Conservation (phyloP, 495 filamentous ascomycete species). For the Apodospora peruviana region DNA sequence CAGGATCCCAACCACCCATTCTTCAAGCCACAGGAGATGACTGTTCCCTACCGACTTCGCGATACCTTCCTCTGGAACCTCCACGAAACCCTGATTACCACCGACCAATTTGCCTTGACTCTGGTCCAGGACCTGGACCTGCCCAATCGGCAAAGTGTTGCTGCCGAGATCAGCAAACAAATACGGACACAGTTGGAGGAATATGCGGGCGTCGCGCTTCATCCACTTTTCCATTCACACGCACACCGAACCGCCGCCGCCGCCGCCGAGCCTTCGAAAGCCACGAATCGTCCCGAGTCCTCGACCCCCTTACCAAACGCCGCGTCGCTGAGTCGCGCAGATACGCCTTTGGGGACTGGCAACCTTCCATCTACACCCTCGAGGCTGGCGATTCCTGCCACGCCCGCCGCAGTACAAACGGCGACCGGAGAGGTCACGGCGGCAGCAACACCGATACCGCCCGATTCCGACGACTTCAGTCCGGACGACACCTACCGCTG, state of each 20-base stretch:
- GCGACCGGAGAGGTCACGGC: slow-evolving; percentile 23
- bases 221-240: slow-evolving; percentile 78
- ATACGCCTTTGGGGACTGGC: slow-evolving; percentile 44
- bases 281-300: slow-evolving; percentile 12
- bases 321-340: slow-evolving; percentile 32
- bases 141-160: slow-evolving; percentile 61
- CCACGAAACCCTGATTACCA: slow-evolving; percentile 88
- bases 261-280: slow-evolving; percentile 37
- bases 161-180: slow-evolving; percentile 79
- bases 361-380: slow-evolving; percentile 25
- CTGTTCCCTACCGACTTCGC: slow-evolving; percentile 78
- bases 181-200: slow-evolving; percentile 94
- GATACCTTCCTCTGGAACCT: slow-evolving; percentile 97
- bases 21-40: slow-evolving; percentile 71
- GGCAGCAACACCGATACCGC: slow-evolving; percentile 19
- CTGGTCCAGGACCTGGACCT: slow-evolving; percentile 94
- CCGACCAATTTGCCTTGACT: slow-evolving; percentile 86
- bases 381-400: slow-evolving; percentile 12
- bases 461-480: slow-evolving; percentile 39
- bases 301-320: slow-evolving; percentile 39
- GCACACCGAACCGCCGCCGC: slow-evolving; percentile 31
- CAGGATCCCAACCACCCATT: slow-evolving; percentile 53
- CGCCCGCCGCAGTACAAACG: slow-evolving; percentile 16
- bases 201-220: slow-evolving; percentile 88
- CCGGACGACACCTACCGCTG: slow-evolving; percentile 90